Conservation (phyloP, 208 protist genomes). For the Crithidia expoeki region DNA sequence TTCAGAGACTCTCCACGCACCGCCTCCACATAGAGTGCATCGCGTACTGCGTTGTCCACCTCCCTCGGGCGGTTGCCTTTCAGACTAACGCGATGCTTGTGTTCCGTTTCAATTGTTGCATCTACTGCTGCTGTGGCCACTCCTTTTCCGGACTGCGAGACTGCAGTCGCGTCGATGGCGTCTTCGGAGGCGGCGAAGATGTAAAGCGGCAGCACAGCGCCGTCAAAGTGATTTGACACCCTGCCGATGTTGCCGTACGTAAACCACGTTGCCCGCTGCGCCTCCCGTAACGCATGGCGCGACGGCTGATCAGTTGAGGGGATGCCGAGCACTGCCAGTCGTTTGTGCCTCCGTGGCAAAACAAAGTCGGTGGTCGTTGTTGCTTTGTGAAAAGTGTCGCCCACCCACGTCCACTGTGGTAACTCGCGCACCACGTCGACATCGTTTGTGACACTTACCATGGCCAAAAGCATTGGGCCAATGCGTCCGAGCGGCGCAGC, state of each 20-base stretch:
- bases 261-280: conserved; percentile 9
- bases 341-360: neutral
- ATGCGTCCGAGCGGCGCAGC: conserved; percentile 4
- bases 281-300: neutral
- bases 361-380: neutral
- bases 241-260: neutral
- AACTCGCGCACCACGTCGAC: neutral
- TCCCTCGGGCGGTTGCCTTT: no score
- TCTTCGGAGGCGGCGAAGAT: no score
- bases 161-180: no score
- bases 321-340: conserved; percentile 7
- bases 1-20: no score
- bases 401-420: conserved; percentile 6
- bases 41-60: no score
- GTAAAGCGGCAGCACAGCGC: conserved; percentile 3
- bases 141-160: no score
- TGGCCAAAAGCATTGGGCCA: conserved; percentile 10
- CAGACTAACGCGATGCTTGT: no score
- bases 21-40: no score
- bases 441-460: conserved; percentile 10
- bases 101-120: no score
- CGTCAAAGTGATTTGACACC: neutral
- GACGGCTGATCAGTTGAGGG: conserved; percentile 1
- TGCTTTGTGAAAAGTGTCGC: neutral
- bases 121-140: no score